Percentiles rank a stretch among this genome's conserved stretches.
Evolutionary conservation across 192 early-diverging fungal species (phyloP).

Genomic region (Obelidium mucronatum): DNA sequence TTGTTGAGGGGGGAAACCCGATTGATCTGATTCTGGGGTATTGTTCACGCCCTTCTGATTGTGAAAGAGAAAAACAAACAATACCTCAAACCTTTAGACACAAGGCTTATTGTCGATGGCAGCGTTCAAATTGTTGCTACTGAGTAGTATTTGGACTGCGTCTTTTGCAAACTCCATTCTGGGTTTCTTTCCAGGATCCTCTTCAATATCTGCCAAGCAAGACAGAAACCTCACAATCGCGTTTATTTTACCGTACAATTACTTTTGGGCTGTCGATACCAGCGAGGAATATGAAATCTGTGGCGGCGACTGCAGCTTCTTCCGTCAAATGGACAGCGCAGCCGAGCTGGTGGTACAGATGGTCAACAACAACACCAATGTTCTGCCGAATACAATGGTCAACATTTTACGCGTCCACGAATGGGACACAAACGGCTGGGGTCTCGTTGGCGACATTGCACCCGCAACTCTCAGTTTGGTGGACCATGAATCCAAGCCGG

Average conservation of each 20-base stretch:
- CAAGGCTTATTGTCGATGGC: no score
- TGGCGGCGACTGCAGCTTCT: background rate
- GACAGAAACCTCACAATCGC: background rate
- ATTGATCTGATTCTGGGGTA: no score
- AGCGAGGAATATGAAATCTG: background rate
- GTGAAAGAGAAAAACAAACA: no score
- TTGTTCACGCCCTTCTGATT: no score
- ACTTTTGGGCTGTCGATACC: background rate
- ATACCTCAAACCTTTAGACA: no score
- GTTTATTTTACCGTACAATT: background rate
- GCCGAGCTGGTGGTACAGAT: background rate
- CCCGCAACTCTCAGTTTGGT: no score
- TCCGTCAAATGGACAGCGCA: background rate
- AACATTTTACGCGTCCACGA: background rate
- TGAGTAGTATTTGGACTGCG: no score
- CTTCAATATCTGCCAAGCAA: background rate
- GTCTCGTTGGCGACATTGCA: no score
- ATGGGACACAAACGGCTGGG: no score
- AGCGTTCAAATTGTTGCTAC: no score
- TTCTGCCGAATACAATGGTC: background rate
- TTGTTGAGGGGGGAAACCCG: no score
- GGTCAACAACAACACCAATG: background rate
- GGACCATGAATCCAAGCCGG: no score
- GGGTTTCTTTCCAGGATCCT: background rate
- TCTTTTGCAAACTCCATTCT: background rate